Conservation (phyloP, 805 yeast species). For the Vanderwaltozyma tropicalis region DNA sequence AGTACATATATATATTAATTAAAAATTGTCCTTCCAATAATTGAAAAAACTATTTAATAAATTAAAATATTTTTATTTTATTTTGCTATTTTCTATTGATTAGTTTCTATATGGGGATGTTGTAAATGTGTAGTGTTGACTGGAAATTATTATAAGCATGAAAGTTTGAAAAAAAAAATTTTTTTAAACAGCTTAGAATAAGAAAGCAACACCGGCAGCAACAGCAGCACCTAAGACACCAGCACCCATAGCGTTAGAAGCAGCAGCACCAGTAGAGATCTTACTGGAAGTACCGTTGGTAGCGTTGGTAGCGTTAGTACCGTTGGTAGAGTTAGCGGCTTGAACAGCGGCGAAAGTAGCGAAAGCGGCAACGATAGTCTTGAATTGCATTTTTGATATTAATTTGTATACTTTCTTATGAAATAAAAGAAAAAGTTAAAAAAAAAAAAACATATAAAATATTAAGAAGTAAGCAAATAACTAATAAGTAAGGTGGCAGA, state of each 20-base stretch:
- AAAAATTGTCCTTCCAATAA: no score
- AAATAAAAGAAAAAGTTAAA: not conserved
- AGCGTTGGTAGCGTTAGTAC: constrained; percentile 36
- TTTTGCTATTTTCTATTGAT: no score
- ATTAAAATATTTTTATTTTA: no score
- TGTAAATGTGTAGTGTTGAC: not conserved
- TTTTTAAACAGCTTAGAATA: constrained; percentile 26
- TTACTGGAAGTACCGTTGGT: constrained; percentile 35
- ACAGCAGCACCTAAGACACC: constrained; percentile 75
- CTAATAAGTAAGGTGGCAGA: not conserved
- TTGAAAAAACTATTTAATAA: no score
- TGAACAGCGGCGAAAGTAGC: constrained; percentile 61
- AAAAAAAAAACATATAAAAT: not conserved
- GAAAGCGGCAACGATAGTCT: constrained; percentile 54
- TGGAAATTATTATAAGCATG: not conserved
- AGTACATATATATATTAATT: no score
- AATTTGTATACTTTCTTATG: not conserved
- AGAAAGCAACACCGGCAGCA: constrained; percentile 65
- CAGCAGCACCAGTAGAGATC: constrained; percentile 40
- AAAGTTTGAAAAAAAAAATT: not conserved
- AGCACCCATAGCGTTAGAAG: constrained; percentile 50
- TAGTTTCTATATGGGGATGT: not conserved
- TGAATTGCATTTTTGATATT: constrained; percentile 52
- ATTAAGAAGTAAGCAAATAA: not conserved
- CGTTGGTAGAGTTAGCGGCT: constrained; percentile 38